A percentile compares a stretch with the other conserved stretches of the same genome.
Evolutionary conservation across 225 moss, liverwort and hornwort species (phyloP).

Genomic region (Sphagnum tenellum): DNA sequence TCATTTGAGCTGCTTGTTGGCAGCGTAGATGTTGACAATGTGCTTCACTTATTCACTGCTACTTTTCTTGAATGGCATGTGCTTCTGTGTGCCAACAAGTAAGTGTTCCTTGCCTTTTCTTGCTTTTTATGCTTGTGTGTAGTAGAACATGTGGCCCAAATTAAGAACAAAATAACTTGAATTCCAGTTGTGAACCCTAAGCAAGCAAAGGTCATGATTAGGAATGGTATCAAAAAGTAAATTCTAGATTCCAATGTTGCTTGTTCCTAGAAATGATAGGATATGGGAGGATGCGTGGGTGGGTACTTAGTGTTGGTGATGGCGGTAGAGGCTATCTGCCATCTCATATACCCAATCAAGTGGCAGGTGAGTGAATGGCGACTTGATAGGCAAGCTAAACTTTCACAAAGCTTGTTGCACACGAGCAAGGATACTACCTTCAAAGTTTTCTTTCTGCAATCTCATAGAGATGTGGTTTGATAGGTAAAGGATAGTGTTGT

Average conservation of each 20-base stretch:
- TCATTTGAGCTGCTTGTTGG: conserved; percentile 93
- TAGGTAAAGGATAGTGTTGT: neutral
- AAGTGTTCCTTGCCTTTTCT: conserved; percentile 8
- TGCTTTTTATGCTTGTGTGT: too few relatives aligned
- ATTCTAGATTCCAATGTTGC: neutral
- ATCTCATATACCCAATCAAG: conserved; percentile 88
- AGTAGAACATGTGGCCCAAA: too few relatives aligned
- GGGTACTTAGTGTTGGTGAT: conserved; percentile 84
- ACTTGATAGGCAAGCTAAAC: too few relatives aligned
- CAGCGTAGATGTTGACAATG: conserved; percentile 85
- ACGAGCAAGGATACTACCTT: too few relatives aligned
- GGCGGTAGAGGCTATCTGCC: conserved; percentile 90
- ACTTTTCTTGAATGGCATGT: conserved; percentile 82
- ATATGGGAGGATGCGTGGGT: neutral
- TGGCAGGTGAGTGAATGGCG: conserved; percentile 63
- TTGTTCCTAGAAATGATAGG: neutral
- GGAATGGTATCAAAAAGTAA: too few relatives aligned
- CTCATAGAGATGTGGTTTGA: neutral
- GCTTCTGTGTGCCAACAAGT: conserved; percentile 92
- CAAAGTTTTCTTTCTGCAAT: too few relatives aligned
- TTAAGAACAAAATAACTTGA: too few relatives aligned
- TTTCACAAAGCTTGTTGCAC: too few relatives aligned
- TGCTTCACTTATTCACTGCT: conserved; percentile 81
- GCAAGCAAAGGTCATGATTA: too few relatives aligned
- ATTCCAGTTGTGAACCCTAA: neutral